These are phyloP conservation scores for Floccularia luteovirens DNA, from an alignment of 768 basidiomycete genomes.

Conservation along the genomic window DNA sequence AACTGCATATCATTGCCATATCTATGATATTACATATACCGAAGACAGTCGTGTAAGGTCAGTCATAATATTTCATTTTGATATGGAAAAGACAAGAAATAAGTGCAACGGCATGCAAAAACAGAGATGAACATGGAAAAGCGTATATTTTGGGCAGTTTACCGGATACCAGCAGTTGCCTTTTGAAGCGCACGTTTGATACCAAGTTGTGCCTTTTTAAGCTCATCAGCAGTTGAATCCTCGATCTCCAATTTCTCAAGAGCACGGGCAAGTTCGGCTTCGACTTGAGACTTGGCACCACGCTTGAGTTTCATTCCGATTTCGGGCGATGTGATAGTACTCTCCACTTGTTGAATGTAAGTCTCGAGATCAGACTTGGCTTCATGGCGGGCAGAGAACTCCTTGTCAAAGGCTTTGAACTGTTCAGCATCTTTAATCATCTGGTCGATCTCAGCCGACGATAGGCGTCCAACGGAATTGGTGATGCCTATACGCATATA, in stretches of 20 bases:
- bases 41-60: constrained; percentile 6
- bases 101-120: constrained; percentile 13
- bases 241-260: constrained; percentile 98
- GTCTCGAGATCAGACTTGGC: constrained; percentile 98
- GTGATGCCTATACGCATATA: constrained; percentile 64
- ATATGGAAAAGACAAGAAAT: constrained; percentile 16
- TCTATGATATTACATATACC: background rate
- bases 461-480: constrained; percentile 98
- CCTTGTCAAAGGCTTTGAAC: constrained; percentile 94
- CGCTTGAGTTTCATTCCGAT: constrained; percentile 99
- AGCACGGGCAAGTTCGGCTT: constrained; percentile 95
- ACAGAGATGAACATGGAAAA: constrained; percentile 13
- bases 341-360: constrained; percentile 95
- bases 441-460: constrained; percentile 96
- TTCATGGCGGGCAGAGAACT: constrained; percentile 96
- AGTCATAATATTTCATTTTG: constrained; percentile 18
- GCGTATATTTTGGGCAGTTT: constrained; percentile 18
- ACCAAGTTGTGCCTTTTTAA: constrained; percentile 90
- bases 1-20: background rate
- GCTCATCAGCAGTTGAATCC: constrained; percentile 87
- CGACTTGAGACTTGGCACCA: constrained; percentile 89
- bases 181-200: constrained; percentile 98
- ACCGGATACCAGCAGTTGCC: constrained; percentile 88
- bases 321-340: constrained; percentile 92
- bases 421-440: constrained; percentile 99